Evolutionary conservation across 495 filamentous ascomycete species (phyloP).

Genomic region (Friedmanniomyces endolithicus): DNA sequence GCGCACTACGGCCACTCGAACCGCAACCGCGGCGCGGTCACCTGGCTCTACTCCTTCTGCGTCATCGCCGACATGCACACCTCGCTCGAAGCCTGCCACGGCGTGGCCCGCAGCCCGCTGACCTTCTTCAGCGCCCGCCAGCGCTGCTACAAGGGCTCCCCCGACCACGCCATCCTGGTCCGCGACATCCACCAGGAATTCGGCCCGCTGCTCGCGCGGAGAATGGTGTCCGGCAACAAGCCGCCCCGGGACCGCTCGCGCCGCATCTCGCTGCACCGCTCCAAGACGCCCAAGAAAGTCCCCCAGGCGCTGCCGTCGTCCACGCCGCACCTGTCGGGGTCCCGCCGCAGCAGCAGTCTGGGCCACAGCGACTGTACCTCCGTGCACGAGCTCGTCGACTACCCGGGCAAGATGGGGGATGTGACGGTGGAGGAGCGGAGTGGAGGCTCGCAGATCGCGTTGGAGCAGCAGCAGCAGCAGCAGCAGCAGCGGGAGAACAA

Average conservation of each 20-base stretch:
- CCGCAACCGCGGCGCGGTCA: conserved; percentile 17
- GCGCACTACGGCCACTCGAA: conserved; percentile 30
- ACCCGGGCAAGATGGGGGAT: not conserved
- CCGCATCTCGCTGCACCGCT: not conserved
- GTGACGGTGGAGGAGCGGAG: not conserved
- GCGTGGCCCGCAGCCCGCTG: conserved; percentile 37
- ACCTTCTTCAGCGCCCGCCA: conserved; percentile 47
- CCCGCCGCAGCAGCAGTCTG: conserved; percentile 2
- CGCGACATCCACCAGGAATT: conserved; percentile 40
- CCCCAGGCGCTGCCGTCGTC: not conserved
- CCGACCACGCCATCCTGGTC: conserved; percentile 41
- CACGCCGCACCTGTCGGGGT: not conserved
- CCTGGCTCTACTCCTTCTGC: conserved; percentile 42
- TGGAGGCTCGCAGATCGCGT: not conserved
- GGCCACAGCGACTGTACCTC: conserved; percentile 9
- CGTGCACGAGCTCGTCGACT: conserved; percentile 16
- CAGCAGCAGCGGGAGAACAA: conserved; percentile 1
- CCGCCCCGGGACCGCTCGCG: not conserved
- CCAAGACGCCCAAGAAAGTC: not conserved
- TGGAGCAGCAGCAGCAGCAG: not conserved
- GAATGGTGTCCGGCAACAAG: not conserved
- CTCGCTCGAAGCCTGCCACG: conserved; percentile 30
- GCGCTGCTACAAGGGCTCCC: conserved; percentile 38
- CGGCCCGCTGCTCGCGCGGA: conserved; percentile 23
- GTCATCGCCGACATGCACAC: conserved; percentile 41